Evolutionary conservation across 2,329 filamentous ascomycete species (phyloP).

Genomic region (Fusarium sp.): DNA sequence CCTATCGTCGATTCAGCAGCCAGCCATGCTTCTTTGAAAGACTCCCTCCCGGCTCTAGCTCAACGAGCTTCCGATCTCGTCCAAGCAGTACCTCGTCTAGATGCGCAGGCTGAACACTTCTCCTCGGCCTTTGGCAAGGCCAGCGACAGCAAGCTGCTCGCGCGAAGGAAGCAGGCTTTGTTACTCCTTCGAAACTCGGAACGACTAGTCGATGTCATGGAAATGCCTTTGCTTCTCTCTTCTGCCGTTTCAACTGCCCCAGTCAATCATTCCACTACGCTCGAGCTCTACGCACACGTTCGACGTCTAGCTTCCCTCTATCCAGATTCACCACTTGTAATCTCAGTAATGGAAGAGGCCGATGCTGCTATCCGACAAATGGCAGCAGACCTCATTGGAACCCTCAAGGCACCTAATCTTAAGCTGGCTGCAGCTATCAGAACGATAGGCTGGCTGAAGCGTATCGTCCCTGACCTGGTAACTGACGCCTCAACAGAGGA

Average conservation of each 20-base stretch:
- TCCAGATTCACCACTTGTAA: conserved; percentile 79
- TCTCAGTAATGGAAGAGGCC: conserved; percentile 78
- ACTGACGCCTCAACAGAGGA: conserved; percentile 63
- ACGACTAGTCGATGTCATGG: conserved; percentile 88
- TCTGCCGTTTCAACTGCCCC: conserved; percentile 76
- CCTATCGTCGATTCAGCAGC: conserved; percentile 83
- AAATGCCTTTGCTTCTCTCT: conserved; percentile 85
- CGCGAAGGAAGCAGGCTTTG: conserved; percentile 80
- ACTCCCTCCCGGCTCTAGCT: conserved; percentile 77
- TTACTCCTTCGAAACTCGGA: conserved; percentile 88
- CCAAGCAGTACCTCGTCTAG: conserved; percentile 80
- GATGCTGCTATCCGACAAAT: conserved; percentile 90
- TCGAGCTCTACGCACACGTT: conserved; percentile 95
- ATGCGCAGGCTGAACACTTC: conserved; percentile 82
- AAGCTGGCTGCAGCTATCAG: conserved; percentile 92
- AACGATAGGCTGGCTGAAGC: conserved; percentile 89
- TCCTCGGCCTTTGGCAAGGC: conserved; percentile 84
- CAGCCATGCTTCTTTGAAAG: conserved; percentile 77
- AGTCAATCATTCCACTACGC: conserved; percentile 85
- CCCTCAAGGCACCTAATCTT: conserved; percentile 79
- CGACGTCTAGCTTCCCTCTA: conserved; percentile 86
- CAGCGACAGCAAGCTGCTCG: conserved; percentile 75
- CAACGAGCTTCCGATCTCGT: conserved; percentile 74
- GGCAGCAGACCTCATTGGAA: conserved; percentile 83
- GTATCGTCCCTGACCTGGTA: conserved; percentile 82